A percentile compares a stretch with the other conserved stretches of the same genome.
These are phyloP conservation scores for Lasiodiplodia hormozganensis DNA, from an alignment of 2,329 filamentous ascomycete species.

Conservation along the genomic window DNA sequence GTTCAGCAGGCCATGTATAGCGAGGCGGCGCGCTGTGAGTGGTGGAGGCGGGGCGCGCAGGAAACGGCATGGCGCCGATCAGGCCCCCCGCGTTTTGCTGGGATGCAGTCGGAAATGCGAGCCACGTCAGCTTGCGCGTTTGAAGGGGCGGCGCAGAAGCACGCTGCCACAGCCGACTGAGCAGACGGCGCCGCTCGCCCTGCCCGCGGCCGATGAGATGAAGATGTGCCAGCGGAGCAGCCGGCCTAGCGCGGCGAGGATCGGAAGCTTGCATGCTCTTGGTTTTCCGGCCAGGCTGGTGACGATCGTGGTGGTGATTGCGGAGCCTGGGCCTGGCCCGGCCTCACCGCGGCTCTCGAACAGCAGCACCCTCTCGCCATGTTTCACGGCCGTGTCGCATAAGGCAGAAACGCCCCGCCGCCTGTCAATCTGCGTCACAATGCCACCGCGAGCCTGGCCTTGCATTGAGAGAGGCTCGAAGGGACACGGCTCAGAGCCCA, in stretches of 20 bases:
- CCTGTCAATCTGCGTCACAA: slow-evolving; percentile 30
- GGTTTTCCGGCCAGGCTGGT: slow-evolving; percentile 17
- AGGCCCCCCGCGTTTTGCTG: slow-evolving; percentile 23
- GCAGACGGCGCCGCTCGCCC: slow-evolving; percentile 21
- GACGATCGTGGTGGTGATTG: slow-evolving; percentile 24
- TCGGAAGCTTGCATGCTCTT: slow-evolving; percentile 23
- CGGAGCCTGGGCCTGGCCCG: slow-evolving; percentile 9
- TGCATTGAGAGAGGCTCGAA: slow-evolving; percentile 5
- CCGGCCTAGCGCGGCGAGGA: slow-evolving; percentile 2
- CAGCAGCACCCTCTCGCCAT: slow-evolving; percentile 16
- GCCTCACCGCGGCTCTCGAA: slow-evolving; percentile 6
- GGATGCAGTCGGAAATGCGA: slow-evolving; percentile 22
- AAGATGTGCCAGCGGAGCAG: slow-evolving; percentile 6
- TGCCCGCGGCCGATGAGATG: slow-evolving; percentile 16
- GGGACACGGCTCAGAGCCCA: slow-evolving; percentile 27
- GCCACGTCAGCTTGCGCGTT: slow-evolving; percentile 28
- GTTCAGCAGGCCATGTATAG: slow-evolving; percentile 8
- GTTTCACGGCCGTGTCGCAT: slow-evolving; percentile 30
- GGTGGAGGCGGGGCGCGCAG: slow-evolving; percentile 5
- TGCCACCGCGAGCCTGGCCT: slow-evolving; percentile 2
- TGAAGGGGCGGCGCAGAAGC: slow-evolving; percentile 16
- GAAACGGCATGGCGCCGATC: slow-evolving; percentile 26
- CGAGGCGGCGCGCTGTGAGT: slow-evolving; percentile 4
- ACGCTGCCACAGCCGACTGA: slow-evolving; percentile 13
- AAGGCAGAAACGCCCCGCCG: slow-evolving; percentile 28